Percentiles rank a stretch among this genome's conserved stretches.
phyloP scores from a whole-genome alignment of 257 asterid genomes.

The Sherardia arvensis region DNA sequence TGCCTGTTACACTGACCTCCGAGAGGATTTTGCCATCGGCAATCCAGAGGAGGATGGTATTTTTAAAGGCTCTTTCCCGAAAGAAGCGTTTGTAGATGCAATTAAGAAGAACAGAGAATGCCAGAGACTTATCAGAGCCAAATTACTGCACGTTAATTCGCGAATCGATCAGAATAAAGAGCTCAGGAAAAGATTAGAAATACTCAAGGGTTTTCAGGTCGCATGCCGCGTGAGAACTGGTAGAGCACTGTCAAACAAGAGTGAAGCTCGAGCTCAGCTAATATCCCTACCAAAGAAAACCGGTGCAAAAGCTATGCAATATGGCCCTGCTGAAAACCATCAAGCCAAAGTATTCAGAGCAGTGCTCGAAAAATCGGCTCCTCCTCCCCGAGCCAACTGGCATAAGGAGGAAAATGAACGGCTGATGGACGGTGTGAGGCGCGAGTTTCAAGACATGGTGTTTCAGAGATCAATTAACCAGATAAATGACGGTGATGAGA shows the following conservation, averaged over 20 bases:
- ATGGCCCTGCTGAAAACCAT: slow-evolving; percentile 81
- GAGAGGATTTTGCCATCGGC: too few relatives aligned
- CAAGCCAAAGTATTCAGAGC: slow-evolving; percentile 50
- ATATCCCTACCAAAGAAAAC: slow-evolving; percentile 55
- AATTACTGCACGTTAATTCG: slow-evolving; percentile 69
- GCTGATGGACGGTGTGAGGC: slow-evolving; percentile 74
- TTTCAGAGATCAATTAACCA: slow-evolving; percentile 52
- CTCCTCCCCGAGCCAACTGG: slow-evolving; percentile 51
- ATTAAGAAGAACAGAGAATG: slow-evolving; percentile 79
- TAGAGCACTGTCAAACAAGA: slow-evolving; percentile 65
- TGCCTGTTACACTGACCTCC: slow-evolving; percentile 27
- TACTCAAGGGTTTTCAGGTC: slow-evolving; percentile 65
- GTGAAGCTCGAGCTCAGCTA: slow-evolving; percentile 66
- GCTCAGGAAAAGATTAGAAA: slow-evolving; percentile 55
- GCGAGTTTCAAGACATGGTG: slow-evolving; percentile 75
- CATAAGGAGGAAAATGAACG: slow-evolving; percentile 58
- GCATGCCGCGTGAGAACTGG: slow-evolving; percentile 63
- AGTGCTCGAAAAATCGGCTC: slow-evolving; percentile 44
- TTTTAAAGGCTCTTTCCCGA: slow-evolving; percentile 41
- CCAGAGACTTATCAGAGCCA: slow-evolving; percentile 57
- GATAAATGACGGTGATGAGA: slow-evolving; percentile 30
- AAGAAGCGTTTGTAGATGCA: slow-evolving; percentile 67
- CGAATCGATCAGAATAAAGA: slow-evolving; percentile 61
- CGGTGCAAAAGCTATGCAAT: slow-evolving; percentile 51
- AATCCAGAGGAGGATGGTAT: too few relatives aligned